Evolutionary conservation across 2,329 filamentous ascomycete genomes (phyloP).

Genomic region (Sphaerulina vaccinii): DNA sequence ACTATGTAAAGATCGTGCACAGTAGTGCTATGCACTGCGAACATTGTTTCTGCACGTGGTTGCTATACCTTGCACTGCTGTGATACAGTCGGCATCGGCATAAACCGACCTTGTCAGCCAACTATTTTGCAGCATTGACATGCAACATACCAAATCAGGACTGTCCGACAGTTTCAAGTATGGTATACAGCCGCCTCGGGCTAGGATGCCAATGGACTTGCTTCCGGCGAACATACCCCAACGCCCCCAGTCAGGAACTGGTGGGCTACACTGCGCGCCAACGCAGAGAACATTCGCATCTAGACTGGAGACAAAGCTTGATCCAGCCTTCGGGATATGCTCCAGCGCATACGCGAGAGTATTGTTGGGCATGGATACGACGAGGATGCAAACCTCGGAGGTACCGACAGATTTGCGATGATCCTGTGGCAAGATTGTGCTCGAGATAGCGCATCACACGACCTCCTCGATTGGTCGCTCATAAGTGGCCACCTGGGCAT

Average conservation of each 20-base stretch:
- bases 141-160: background rate
- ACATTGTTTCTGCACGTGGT: conserved; percentile 22
- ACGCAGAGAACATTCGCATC: background rate
- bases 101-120: conserved; percentile 3
- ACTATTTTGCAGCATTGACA: background rate
- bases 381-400: background rate
- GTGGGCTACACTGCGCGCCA: background rate
- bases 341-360: background rate
- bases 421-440: background rate
- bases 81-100: conserved; percentile 4
- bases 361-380: background rate
- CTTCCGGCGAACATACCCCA: background rate
- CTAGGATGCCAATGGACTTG: background rate
- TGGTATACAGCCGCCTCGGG: background rate
- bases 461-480: background rate
- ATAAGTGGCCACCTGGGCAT: background rate
- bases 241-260: too few relatives aligned
- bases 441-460: background rate
- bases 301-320: background rate
- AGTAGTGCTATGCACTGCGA: conserved; percentile 13
- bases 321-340: background rate
- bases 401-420: background rate
- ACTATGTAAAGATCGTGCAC: conserved; percentile 2
- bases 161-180: conserved; percentile 2
- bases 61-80: background rate